Conservation (phyloP, 2,329 filamentous ascomycete species). For the Magnaporthiopsis rhizophila region DNA sequence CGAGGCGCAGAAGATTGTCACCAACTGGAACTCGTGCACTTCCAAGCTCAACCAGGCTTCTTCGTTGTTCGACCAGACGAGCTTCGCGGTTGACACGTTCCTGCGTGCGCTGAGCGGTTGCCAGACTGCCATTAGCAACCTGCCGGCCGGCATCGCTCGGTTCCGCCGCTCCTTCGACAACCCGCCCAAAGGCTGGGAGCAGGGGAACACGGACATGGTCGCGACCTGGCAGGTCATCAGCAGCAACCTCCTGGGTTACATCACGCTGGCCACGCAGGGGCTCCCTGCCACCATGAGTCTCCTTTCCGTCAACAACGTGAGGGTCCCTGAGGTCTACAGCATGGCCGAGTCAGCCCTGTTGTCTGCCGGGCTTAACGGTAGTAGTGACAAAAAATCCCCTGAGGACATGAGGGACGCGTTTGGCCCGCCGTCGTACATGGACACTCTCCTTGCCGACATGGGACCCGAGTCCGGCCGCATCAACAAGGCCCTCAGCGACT, state of each 20-base stretch:
- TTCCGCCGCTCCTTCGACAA: neutral
- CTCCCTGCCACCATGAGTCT: neutral
- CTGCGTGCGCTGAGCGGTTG: neutral
- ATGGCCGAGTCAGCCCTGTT: neutral
- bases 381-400: neutral
- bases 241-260: neutral
- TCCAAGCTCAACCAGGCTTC: neutral
- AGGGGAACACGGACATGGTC: neutral
- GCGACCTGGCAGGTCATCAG: neutral
- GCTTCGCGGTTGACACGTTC: neutral
- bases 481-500: neutral
- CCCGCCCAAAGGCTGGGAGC: neutral
- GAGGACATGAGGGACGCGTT: neutral
- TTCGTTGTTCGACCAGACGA: neutral
- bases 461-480: neutral
- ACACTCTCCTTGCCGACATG: neutral
- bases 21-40: neutral
- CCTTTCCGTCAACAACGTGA: neutral
- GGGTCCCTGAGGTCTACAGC: neutral
- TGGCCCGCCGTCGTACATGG: neutral
- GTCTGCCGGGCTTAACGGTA: neutral
- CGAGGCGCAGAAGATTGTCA: neutral
- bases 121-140: neutral
- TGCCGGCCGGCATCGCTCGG: neutral
- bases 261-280: neutral